Base-by-base conservation (phyloP, 2,329 filamentous ascomycete genomes). In the Aureobasidium sp. region DNA sequence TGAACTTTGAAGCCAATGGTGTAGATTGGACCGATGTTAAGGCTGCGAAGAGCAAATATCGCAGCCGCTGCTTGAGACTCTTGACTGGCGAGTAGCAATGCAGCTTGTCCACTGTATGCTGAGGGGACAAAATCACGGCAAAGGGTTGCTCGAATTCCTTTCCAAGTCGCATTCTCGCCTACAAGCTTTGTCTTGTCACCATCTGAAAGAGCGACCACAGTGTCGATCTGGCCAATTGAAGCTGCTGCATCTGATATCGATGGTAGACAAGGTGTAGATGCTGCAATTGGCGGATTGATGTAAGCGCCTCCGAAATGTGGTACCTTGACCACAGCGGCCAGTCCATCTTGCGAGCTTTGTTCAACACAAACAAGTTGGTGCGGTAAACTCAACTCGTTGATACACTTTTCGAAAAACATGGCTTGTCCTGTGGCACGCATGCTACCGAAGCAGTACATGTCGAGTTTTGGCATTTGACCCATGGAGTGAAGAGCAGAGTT, bases 101-200 rank as follows among this genome's bases (percentile, higher is more conserved):
- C 90, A 4, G 89, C 85, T 52, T 89, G 85, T 46, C 85, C 87
- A 66, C 83, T 84, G 72, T 93, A 95, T 0, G 90, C 90, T 5
- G 89, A 91, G 0, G 90, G 90, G 0, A 91, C 88, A 67, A 92
- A 86, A 68, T 95, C 90, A 26, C 88, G 83, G 4, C 87, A 94
- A 63, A 95, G 78, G 0, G 90, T 91, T 58, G 89, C 88, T 52
- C 91, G 81, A 62, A 95, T 93, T 1, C 90, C 90, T 72, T 90
- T 91, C 89, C 90, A 94, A 15, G 86, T 86, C 12, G 89, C 88
- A 67, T 95, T 95, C 68, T 94, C 90, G 51, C 91, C 88, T 17
- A 92, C 78, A 44, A 93, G 82, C 5, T 81, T 80, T 59, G 79
- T 81, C 12, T 80, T 75, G 1, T 76, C 73, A 3, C 75, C 78